phyloP scores from a whole-genome alignment of 1,284 basidiomycete species.

The Neonothopanus nambi region DNA sequence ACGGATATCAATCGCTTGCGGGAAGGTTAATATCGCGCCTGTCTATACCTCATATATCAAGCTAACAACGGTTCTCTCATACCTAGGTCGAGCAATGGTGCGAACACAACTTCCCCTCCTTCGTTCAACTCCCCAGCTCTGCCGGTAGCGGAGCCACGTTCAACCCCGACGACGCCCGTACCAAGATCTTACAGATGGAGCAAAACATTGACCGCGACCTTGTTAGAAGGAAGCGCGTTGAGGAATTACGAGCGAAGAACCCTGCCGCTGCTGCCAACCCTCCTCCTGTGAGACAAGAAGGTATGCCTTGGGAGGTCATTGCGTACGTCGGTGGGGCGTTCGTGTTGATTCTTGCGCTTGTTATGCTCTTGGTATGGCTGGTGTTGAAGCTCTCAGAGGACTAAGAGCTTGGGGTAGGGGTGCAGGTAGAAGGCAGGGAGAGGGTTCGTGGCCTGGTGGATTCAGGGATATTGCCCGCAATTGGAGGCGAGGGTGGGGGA shows the following conservation, averaged over 20 bases:
- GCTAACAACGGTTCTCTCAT: background rate
- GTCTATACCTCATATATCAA: background rate
- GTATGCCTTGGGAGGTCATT: constrained; percentile 35
- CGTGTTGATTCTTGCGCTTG: constrained; percentile 37
- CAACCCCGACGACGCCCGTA: constrained; percentile 56
- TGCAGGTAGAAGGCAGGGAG: too few relatives aligned
- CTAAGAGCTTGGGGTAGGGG: background rate
- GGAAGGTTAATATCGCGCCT: constrained; percentile 46
- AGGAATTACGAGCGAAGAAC: constrained; percentile 25
- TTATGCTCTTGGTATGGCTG: constrained; percentile 32
- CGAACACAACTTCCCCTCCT: constrained; percentile 87
- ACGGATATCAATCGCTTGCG: constrained; percentile 77
- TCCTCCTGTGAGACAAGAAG: constrained; percentile 18
- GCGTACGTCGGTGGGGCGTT: constrained; percentile 44
- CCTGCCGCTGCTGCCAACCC: constrained; percentile 9
- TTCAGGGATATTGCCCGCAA: too few relatives aligned
- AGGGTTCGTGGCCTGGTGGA: too few relatives aligned
- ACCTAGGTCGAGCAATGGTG: constrained; percentile 88
- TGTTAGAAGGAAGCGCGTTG: constrained; percentile 45
- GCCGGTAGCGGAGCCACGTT: constrained; percentile 33
- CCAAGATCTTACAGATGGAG: constrained; percentile 44
- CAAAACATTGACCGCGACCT: constrained; percentile 38
- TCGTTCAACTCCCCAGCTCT: constrained; percentile 54
- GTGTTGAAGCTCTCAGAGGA: constrained; percentile 32
- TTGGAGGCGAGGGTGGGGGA: too few relatives aligned